Base-by-base conservation (phyloP, 2,329 filamentous ascomycete species). In the Iodosphaeria phyllophila region DNA sequence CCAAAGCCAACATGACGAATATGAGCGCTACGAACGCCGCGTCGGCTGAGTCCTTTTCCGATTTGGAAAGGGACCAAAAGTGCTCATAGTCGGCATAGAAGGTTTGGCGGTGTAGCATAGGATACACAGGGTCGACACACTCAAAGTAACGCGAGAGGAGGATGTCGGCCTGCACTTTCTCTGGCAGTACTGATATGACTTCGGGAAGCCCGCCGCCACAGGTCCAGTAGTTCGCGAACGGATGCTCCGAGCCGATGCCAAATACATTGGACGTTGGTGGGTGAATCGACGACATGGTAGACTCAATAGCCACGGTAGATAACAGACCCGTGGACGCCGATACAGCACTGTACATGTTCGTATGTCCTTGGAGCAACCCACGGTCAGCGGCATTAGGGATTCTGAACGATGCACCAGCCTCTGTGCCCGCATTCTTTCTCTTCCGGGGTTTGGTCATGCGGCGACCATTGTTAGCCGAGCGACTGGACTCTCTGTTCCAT, bases 401-500 rank as follows among this genome's bases (percentile, higher is more conserved):
- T n/a, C n/a, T n/a, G n/a, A n/a, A n/a, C n/a, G n/a, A n/a, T n/a
- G n/a, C n/a, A n/a, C n/a, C n/a, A 7, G 47, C 35, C 4, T 47
- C 50, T 2, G 47, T 33, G 14, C 11, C 18, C 20, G 42, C 39
- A 23, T 39, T 32, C 37, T 57, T 65, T 41, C 65, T 69, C 38
- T 67, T 71, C 3, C 86, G 86, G 33, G 86, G 93, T 44, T 61
- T 93, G 20, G 86, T 86, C 33, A 93, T 86, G 3, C 65, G 92
- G 16, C 65, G 92, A 8, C 86, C 84, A 23, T 68, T 93, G 28
- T 78, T 89, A 58, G 58, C 55, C 8, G 56, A 60, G 20, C 66
- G 52, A 12, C 54, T 64, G 6, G 65, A 70, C 40, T 72, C 65
- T 42, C 67, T 72, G 31, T 5, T 8, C 15, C 17, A n/a, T 15